Base-by-base conservation (phyloP, 495 filamentous ascomycete species). In the Venustampulla echinocandica region DNA sequence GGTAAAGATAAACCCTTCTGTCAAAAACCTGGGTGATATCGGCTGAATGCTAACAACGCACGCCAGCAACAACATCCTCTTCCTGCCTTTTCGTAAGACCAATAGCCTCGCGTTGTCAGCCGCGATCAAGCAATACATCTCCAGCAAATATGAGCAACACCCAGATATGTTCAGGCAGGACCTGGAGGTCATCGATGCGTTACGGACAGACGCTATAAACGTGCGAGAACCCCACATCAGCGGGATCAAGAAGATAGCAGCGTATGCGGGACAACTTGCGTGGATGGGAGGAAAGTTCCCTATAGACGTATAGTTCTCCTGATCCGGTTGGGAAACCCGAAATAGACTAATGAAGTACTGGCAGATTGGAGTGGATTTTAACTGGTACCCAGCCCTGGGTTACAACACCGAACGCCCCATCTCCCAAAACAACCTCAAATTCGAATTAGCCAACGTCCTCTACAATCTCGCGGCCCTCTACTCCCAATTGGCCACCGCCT, bases 61-160 rank as follows among this genome's bases (percentile, higher is more conserved):
- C 7, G 27, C 14, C 35, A 69, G 57, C 54, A 74, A 70, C 54
- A 74, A 70, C 52, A 66, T 76, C 47, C 64, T 78, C 44, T 69
- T 66, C 52, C 63, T 98, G 52, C 90, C 90, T 3, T 98, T 98
- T 65, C 88, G 92, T 50, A 84, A 79, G 53, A 88, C 88, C 33
- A 76, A 82, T 52, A 65, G 80, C 23, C 73, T 94, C 42, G 81
- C 80, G 46, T 73, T 97, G 28, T 83, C 87, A 27, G 65, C 71
- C 54, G 82, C 90, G 27, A 88, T 98, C 57, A 89, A 86, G 52
- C 86, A 94, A 59, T 97, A 98, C 68, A 98, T 98, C 52, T 95
- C 87, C 32, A 84, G 79, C 60, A 96, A 97, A 75, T 98, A 98
- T 83, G 92, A 97, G 65, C 92, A 98, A 61, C 92, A 95, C 64